These are phyloP conservation scores for Tolypocladium pustulatum DNA, from an alignment of 2,329 filamentous ascomycete genomes.

Conservation along the genomic window DNA sequence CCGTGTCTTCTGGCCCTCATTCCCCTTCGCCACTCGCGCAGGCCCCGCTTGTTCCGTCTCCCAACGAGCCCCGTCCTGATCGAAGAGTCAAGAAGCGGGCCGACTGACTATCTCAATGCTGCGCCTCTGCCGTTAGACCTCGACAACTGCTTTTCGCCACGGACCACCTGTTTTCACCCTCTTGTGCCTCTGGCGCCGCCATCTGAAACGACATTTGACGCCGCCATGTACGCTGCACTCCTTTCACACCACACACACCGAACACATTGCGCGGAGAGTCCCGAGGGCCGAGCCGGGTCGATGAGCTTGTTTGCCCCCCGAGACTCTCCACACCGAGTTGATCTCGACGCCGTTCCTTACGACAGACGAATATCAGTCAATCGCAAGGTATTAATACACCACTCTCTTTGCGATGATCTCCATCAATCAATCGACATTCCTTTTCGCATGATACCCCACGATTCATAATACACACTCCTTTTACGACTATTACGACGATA, in stretches of 20 bases:
- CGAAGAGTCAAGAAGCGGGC: constrained; percentile 23
- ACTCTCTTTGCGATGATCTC: constrained; percentile 22
- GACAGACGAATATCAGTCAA: constrained; percentile 3
- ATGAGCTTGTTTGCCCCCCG: constrained; percentile 1
- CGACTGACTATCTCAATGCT: constrained; percentile 11
- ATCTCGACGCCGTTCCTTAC: constrained; percentile 21
- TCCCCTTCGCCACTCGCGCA: constrained; percentile 23
- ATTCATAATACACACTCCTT: constrained; percentile 21
- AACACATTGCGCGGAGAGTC: background rate
- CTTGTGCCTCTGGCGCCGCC: background rate
- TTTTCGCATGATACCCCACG: constrained; percentile 20
- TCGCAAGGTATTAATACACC: constrained; percentile 19
- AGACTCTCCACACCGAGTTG: constrained; percentile 18
- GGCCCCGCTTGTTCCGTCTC: constrained; percentile 14
- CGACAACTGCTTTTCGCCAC: constrained; percentile 9
- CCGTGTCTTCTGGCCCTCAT: constrained; percentile 23
- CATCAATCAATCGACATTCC: constrained; percentile 15
- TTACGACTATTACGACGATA: constrained; percentile 28
- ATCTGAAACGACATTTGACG: constrained; percentile 16
- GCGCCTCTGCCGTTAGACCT: constrained; percentile 8
- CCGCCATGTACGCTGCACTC: constrained; percentile 25
- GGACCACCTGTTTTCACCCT: background rate
- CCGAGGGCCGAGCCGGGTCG: constrained; percentile 3
- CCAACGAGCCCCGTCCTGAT: constrained; percentile 4
- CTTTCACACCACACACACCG: constrained; percentile 15